phyloP scores from a whole-genome alignment of 2,329 filamentous ascomycete genomes.

The Fusarium pseudocircinatum region DNA sequence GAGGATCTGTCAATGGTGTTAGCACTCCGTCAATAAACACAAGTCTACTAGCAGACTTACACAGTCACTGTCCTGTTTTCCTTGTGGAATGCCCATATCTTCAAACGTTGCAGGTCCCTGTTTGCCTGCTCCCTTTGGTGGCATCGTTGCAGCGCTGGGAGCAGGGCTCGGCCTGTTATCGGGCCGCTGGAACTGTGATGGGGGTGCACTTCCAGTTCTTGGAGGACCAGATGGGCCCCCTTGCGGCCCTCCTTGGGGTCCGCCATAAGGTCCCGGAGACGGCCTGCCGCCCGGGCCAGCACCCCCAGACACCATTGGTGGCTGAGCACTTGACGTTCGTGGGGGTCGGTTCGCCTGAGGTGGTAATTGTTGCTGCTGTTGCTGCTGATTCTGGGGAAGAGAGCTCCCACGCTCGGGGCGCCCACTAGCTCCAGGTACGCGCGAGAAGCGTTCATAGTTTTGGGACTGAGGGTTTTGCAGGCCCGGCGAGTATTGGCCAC shows the following conservation, averaged over 20 bases:
- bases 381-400: slow-evolving; percentile 39
- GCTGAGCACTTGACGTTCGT: slow-evolving; percentile 39
- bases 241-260: slow-evolving; percentile 28
- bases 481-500: slow-evolving; percentile 34
- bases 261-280: slow-evolving; percentile 35
- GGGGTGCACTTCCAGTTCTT: slow-evolving; percentile 52
- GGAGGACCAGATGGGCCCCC: slow-evolving; percentile 28
- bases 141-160: slow-evolving; percentile 48
- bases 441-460: slow-evolving; percentile 46
- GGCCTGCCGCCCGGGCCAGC: slow-evolving; percentile 38
- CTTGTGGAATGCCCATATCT: slow-evolving; percentile 93
- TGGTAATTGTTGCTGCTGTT: slow-evolving; percentile 16
- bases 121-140: slow-evolving; percentile 51
- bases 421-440: slow-evolving; percentile 45
- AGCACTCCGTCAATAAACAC: neutral
- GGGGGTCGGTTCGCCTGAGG: slow-evolving; percentile 26
- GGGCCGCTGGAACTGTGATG: slow-evolving; percentile 44
- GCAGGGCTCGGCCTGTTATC: slow-evolving; percentile 45
- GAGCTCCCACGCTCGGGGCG: slow-evolving; percentile 49
- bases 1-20: slow-evolving; percentile 34
- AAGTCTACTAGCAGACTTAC: slow-evolving; percentile 63
- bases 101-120: slow-evolving; percentile 96
- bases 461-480: slow-evolving; percentile 33
- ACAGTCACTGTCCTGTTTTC: slow-evolving; percentile 88
- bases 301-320: slow-evolving; percentile 30